Evolutionary conservation across 208 protist species (phyloP).

Genomic region (Strigomonas culicis): DNA sequence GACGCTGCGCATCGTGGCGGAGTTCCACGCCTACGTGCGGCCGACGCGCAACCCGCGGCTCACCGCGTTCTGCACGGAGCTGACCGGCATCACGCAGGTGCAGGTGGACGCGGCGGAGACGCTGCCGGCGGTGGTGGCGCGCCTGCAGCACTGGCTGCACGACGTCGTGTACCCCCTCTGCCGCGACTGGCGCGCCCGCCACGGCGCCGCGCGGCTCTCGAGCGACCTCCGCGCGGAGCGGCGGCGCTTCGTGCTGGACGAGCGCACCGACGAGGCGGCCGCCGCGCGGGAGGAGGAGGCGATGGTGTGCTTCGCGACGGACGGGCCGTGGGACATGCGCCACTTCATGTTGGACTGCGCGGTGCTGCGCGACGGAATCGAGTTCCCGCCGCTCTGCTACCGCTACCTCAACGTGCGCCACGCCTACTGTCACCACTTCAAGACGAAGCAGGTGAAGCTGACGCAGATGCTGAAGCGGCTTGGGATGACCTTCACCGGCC

Average conservation of each 20-base stretch:
- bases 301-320: conserved; percentile 83
- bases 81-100: conserved; percentile 95
- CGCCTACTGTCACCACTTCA: conserved; percentile 63
- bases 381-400: conserved; percentile 86
- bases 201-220: conserved; percentile 25
- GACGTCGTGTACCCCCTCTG: conserved; percentile 70
- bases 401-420: conserved; percentile 88
- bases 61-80: conserved; percentile 90
- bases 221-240: conserved; percentile 47
- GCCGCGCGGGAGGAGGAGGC: conserved; percentile 31
- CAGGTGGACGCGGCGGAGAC: conserved; percentile 74
- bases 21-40: conserved; percentile 91
- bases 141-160: conserved; percentile 66
- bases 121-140: conserved; percentile 51
- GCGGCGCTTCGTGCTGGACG: conserved; percentile 51
- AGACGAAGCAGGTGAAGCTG: conserved; percentile 52
- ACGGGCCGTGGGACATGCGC: conserved; percentile 91
- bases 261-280: conserved; percentile 20
- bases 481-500: conserved; percentile 75
- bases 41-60: conserved; percentile 76
- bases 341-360: conserved; percentile 87
- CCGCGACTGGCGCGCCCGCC: conserved; percentile 27
- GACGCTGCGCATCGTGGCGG: conserved; percentile 53
- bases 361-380: conserved; percentile 66
- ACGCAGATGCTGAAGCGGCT: conserved; percentile 78